phyloP scores from a whole-genome alignment of 371 early-diverging fungal genomes.

The Mucor ambiguus region DNA sequence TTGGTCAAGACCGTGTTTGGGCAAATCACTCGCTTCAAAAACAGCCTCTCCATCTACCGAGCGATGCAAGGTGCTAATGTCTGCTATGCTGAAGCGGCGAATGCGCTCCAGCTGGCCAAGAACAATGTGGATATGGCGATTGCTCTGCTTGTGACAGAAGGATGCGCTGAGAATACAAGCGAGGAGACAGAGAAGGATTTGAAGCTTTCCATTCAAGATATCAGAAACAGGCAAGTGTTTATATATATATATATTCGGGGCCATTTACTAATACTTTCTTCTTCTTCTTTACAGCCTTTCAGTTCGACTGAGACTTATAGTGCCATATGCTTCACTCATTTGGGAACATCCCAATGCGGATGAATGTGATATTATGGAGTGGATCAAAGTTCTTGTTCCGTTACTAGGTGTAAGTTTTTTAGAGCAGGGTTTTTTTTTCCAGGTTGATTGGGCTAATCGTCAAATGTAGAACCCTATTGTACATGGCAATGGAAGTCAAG shows the following conservation, averaged over 20 bases:
- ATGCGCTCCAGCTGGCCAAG: conserved; percentile 37
- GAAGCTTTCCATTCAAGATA: conserved; percentile 41
- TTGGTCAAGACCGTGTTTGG: conserved; percentile 51
- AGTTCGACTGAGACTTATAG: conserved; percentile 54
- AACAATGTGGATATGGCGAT: conserved; percentile 45
- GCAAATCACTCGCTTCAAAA: conserved; percentile 53
- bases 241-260: no score
- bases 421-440: no score
- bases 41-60: conserved; percentile 42
- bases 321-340: conserved; percentile 59
- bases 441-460: not conserved
- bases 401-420: conserved; percentile 44
- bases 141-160: conserved; percentile 42
- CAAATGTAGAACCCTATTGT: conserved; percentile 49
- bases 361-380: conserved; percentile 52
- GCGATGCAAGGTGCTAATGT: conserved; percentile 56
- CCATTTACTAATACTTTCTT: not conserved
- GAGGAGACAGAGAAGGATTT: conserved; percentile 16
- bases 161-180: conserved; percentile 24
- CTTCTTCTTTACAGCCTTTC: conserved; percentile 41
- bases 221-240: conserved; percentile 39
- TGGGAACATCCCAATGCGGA: conserved; percentile 56
- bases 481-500: conserved; percentile 67
- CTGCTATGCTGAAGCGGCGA: conserved; percentile 52
- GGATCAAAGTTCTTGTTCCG: conserved; percentile 42